These are phyloP conservation scores for Aspergillus mulundensis DNA, from an alignment of 495 filamentous ascomycete genomes.

Conservation along the genomic window DNA sequence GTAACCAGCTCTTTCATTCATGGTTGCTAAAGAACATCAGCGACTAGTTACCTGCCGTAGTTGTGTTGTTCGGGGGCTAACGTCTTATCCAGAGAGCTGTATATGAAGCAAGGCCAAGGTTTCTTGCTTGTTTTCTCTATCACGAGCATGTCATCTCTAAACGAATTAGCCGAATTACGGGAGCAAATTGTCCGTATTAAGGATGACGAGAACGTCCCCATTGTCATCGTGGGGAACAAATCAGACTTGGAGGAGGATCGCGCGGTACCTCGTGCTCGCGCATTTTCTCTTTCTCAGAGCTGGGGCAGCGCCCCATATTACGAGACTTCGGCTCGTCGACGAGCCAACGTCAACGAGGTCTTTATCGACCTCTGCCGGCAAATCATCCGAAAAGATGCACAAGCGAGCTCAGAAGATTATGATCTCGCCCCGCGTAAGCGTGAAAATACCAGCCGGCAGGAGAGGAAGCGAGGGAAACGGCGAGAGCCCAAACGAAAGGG, in stretches of 20 bases:
- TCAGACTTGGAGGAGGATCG: slow-evolving; percentile 92
- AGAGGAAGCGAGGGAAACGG: slow-evolving; percentile 30
- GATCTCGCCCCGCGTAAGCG: slow-evolving; percentile 32
- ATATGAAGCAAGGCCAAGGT: slow-evolving; percentile 95
- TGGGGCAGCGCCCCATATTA: slow-evolving; percentile 95
- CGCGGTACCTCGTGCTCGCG: slow-evolving; percentile 72
- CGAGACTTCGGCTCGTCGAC: slow-evolving; percentile 80
- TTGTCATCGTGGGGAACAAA: slow-evolving; percentile 98
- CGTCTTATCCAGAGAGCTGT: slow-evolving; percentile 64
- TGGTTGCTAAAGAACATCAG: neutral
- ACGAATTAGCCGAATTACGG: slow-evolving; percentile 81
- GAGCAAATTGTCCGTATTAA: slow-evolving; percentile 98
- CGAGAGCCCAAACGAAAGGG: slow-evolving; percentile 28
- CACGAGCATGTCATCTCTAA: slow-evolving; percentile 77
- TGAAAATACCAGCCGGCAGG: slow-evolving; percentile 29
- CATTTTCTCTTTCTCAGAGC: slow-evolving; percentile 79
- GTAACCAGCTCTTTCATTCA: slow-evolving; percentile 36
- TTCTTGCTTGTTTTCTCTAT: slow-evolving; percentile 98
- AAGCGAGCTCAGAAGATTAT: slow-evolving; percentile 37
- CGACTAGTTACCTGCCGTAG: slow-evolving; percentile 9
- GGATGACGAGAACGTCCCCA: slow-evolving; percentile 83
- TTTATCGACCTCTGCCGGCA: slow-evolving; percentile 91
- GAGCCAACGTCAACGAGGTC: slow-evolving; percentile 90
- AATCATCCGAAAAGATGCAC: slow-evolving; percentile 72
- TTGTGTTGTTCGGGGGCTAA: slow-evolving; percentile 8